A percentile compares a stretch with the other conserved stretches of the same genome.
phyloP scores from a whole-genome alignment of 2,329 filamentous ascomycete species.

The Chrysoporthe austroafricana region DNA sequence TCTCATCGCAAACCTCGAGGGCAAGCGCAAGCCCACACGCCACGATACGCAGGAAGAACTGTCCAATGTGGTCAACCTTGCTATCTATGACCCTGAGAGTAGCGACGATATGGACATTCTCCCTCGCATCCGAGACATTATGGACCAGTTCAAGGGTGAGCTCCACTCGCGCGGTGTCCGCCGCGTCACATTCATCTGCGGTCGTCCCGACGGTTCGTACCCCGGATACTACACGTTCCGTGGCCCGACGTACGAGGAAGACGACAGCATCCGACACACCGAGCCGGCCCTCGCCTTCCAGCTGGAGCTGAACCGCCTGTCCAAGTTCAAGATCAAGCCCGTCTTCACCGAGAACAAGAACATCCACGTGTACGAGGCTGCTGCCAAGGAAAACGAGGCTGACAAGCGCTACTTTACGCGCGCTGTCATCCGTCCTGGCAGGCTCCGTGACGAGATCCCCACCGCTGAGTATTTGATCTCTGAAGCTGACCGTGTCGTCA shows the following conservation, averaged over 20 bases:
- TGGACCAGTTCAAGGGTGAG: conserved; percentile 83
- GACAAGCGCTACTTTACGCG: conserved; percentile 99
- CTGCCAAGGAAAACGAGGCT: conserved; percentile 91
- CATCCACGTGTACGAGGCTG: conserved; percentile 97
- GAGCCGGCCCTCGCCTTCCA: conserved; percentile 98
- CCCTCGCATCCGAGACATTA: conserved; percentile 72
- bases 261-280: conserved; percentile 94
- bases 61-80: conserved; percentile 89
- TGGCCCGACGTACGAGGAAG: conserved; percentile 85
- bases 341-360: conserved; percentile 99
- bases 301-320: conserved; percentile 89
- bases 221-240: conserved; percentile 99
- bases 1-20: conserved; percentile 72
- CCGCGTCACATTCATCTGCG: conserved; percentile 94
- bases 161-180: conserved; percentile 80
- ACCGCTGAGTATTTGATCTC: conserved; percentile 99
- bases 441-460: conserved; percentile 94
- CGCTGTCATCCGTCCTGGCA: conserved; percentile 90
- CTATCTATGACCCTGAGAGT: conserved; percentile 85
- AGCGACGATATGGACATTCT: conserved; percentile 81
- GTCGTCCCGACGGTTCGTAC: conserved; percentile 90
- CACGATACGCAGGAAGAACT: conserved; percentile 73
- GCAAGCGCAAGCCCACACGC: conserved; percentile 68
- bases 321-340: conserved; percentile 97
- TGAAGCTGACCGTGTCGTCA: conserved; percentile 94